These are phyloP conservation scores for Termitomyces sp. DNA, from an alignment of 768 basidiomycete species.

Conservation along the genomic window DNA sequence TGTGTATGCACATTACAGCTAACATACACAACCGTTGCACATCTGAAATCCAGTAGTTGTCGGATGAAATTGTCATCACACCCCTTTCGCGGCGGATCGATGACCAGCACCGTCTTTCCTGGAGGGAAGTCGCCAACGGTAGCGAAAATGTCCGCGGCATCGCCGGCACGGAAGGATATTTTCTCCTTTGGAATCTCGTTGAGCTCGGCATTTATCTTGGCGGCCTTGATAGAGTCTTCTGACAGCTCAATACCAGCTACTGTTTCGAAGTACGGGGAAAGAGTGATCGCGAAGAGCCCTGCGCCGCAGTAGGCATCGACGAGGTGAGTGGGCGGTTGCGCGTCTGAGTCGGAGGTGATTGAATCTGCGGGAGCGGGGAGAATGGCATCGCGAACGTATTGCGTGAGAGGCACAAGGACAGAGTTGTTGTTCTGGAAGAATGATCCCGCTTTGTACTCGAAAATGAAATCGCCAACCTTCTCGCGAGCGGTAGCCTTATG, in stretches of 20 bases:
- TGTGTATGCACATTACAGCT: constrained; percentile 96
- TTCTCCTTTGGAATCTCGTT: constrained; percentile 55
- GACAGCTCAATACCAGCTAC: constrained; percentile 90
- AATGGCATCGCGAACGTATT: constrained; percentile 76
- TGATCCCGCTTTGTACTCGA: constrained; percentile 81
- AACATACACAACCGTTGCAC: constrained; percentile 77
- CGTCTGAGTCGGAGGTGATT: constrained; percentile 11
- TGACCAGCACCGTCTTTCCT: constrained; percentile 60
- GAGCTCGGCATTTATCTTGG: constrained; percentile 59
- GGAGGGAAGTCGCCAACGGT: constrained; percentile 63
- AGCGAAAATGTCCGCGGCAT: constrained; percentile 82
- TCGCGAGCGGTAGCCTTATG: constrained; percentile 81
- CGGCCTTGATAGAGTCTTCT: constrained; percentile 61
- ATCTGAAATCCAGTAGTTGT: constrained; percentile 70
- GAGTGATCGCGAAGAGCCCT: constrained; percentile 82
- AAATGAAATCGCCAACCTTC: constrained; percentile 71
- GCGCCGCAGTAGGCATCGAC: constrained; percentile 95
- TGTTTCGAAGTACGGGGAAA: constrained; percentile 67
- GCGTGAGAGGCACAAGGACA: constrained; percentile 77
- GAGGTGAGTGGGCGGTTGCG: constrained; percentile 62
- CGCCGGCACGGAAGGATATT: constrained; percentile 71
- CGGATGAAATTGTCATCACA: constrained; percentile 76
- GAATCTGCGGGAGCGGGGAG: constrained; percentile 28
- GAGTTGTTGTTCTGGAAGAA: constrained; percentile 99
- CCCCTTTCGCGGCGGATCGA: constrained; percentile 94